A percentile compares a stretch with the other conserved stretches of the same genome.
Conservation (phyloP, 108 stramenopile species). For the Asterionellopsis glacialis region DNA sequence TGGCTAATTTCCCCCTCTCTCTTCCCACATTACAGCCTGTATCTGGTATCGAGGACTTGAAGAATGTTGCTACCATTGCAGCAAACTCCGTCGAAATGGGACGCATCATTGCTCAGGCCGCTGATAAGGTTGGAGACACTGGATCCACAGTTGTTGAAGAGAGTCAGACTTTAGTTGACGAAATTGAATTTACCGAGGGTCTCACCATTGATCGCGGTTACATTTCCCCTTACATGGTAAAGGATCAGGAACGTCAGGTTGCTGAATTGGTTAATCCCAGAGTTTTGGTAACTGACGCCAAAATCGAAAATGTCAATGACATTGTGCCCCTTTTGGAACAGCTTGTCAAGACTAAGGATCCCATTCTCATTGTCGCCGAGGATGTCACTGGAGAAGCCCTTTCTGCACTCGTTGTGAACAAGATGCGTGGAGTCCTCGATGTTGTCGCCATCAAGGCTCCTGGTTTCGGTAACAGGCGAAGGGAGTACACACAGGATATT, state of each 20-base stretch:
- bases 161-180: slow-evolving; percentile 90
- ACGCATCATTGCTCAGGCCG: slow-evolving; percentile 91
- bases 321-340: slow-evolving; percentile 93
- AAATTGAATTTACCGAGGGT: slow-evolving; percentile 98
- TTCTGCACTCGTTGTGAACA: slow-evolving; percentile 96
- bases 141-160: slow-evolving; percentile 96
- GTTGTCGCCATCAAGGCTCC: slow-evolving; percentile 96
- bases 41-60: slow-evolving; percentile 76
- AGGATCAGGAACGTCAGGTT: slow-evolving; percentile 95
- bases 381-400: slow-evolving; percentile 97
- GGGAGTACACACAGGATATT: slow-evolving; percentile 95
- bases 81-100: slow-evolving; percentile 91
- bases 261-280: slow-evolving; percentile 80
- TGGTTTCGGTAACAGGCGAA: slow-evolving; percentile 92
- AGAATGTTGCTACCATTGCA: slow-evolving; percentile 93
- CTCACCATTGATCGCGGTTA: slow-evolving; percentile 96
- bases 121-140: slow-evolving; percentile 93
- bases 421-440: slow-evolving; percentile 96
- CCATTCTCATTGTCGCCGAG: slow-evolving; percentile 92
- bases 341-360: slow-evolving; percentile 94
- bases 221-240: slow-evolving; percentile 96
- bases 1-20: not conserved
- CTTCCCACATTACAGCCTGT: slow-evolving; percentile 46
- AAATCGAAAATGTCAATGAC: slow-evolving; percentile 93
- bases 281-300: slow-evolving; percentile 93